phyloP scores from a whole-genome alignment of 768 basidiomycete genomes.

The Russula sp. region DNA sequence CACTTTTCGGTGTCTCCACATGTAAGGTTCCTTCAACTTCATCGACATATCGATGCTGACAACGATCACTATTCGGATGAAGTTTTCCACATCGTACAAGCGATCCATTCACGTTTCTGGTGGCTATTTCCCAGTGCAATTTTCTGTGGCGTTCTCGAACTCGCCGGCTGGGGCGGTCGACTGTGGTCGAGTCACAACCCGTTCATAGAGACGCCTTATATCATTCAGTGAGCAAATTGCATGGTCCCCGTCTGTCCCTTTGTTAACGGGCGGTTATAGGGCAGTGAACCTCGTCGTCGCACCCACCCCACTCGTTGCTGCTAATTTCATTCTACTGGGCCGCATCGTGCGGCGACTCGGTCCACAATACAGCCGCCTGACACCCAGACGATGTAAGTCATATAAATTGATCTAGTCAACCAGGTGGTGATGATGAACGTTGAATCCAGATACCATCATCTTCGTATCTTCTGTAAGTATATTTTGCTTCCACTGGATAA shows the following conservation, averaged over 20 bases:
- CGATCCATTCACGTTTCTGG: slow-evolving; percentile 37
- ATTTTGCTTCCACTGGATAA: background rate
- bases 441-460: slow-evolving; percentile 15
- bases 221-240: slow-evolving; percentile 25
- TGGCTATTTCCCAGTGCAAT: slow-evolving; percentile 27
- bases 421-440: background rate
- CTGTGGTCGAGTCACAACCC: slow-evolving; percentile 27
- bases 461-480: slow-evolving; percentile 25
- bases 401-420: background rate
- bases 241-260: background rate
- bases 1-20: slow-evolving; percentile 37
- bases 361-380: slow-evolving; percentile 27
- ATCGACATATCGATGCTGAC: background rate
- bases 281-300: slow-evolving; percentile 20
- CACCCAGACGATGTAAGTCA: slow-evolving; percentile 23
- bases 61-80: background rate
- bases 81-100: slow-evolving; percentile 21
- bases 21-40: slow-evolving; percentile 28
- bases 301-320: slow-evolving; percentile 28
- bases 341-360: slow-evolving; percentile 26
- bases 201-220: slow-evolving; percentile 6
- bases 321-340: slow-evolving; percentile 28
- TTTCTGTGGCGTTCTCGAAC: slow-evolving; percentile 20
- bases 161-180: slow-evolving; percentile 24
- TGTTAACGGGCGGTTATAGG: slow-evolving; percentile 3